A percentile compares a stretch with the other conserved stretches of the same genome.
phyloP scores from a whole-genome alignment of 345 rosid genomes.

The Odontarrhena argentea region DNA sequence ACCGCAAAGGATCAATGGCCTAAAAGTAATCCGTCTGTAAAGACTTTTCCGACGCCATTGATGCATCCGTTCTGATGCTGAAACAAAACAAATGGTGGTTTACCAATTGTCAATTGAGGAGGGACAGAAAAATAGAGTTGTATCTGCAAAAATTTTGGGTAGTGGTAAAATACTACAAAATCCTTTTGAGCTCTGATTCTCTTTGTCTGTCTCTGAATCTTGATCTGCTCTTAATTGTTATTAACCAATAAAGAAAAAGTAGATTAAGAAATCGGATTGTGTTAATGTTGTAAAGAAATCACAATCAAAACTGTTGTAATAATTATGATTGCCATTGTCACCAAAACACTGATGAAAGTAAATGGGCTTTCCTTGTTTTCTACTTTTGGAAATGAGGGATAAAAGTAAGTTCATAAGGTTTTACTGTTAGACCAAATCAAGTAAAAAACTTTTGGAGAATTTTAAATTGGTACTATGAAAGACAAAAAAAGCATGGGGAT shows the following conservation, averaged over 20 bases:
- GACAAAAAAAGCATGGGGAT: conserved; percentile 27
- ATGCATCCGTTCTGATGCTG: conserved; percentile 17
- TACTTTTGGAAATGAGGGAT: background rate
- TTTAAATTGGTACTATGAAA: background rate
- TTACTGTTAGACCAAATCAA: conserved; percentile 20
- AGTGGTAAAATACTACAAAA: conserved; percentile 14
- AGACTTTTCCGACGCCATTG: conserved; percentile 8
- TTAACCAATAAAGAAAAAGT: conserved; percentile 25
- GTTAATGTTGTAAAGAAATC: conserved; percentile 17
- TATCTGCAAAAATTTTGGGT: conserved; percentile 35
- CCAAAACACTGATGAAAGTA: background rate
- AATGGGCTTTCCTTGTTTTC: background rate
- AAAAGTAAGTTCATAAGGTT: background rate
- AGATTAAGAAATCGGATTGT: conserved; percentile 21
- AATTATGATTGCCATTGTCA: background rate
- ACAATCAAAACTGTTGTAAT: conserved; percentile 11
- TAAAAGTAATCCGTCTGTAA: background rate
- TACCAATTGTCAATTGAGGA: conserved; percentile 20
- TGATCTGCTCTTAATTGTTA: conserved; percentile 11
- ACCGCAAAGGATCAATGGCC: conserved; percentile 56
- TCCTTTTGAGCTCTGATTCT: conserved; percentile 21
- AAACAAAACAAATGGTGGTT: background rate
- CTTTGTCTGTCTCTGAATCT: conserved; percentile 11
- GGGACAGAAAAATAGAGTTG: conserved; percentile 25
- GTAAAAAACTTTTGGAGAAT: background rate